These are phyloP conservation scores for Didymella keratinophila DNA, from an alignment of 2,329 filamentous ascomycete species.

Conservation along the genomic window DNA sequence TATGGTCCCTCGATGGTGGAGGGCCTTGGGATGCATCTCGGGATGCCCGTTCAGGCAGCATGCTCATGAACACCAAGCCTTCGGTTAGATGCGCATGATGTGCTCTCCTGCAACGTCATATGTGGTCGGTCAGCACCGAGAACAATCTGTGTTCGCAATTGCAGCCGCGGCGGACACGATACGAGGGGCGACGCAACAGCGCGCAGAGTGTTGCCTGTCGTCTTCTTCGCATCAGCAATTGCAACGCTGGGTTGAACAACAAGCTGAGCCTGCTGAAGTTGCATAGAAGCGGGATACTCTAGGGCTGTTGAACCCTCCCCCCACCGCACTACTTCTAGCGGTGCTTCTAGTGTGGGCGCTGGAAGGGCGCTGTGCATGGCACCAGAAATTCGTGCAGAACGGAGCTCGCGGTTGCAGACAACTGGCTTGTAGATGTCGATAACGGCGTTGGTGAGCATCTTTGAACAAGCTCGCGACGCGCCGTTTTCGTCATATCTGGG, in stretches of 20 bases:
- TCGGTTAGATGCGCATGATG: constrained; percentile 12
- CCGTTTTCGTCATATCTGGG: constrained; percentile 15
- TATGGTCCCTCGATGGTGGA: background rate
- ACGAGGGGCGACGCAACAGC: constrained; percentile 8
- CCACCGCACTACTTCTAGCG: constrained; percentile 17
- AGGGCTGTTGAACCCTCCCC: constrained; percentile 20
- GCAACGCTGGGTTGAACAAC: constrained; percentile 5
- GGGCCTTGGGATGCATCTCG: background rate
- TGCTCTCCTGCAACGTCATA: constrained; percentile 12
- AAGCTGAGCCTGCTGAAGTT: background rate
- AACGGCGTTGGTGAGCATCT: constrained; percentile 3
- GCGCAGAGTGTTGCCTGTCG: constrained; percentile 1
- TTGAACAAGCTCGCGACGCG: background rate
- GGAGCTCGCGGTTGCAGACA: background rate
- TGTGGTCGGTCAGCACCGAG: constrained; percentile 10
- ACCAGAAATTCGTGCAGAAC: background rate
- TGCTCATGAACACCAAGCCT: constrained; percentile 14
- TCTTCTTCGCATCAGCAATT: background rate
- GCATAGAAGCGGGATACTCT: constrained; percentile 3
- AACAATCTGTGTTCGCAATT: background rate
- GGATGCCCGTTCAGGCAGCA: constrained; percentile 7
- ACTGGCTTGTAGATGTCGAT: constrained; percentile 4
- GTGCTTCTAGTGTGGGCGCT: constrained; percentile 13
- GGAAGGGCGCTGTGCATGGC: constrained; percentile 6
- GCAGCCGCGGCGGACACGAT: constrained; percentile 5